A percentile compares a stretch with the other conserved stretches of the same genome.
Conservation (phyloP, 345 rosid genomes). For the Ceriops decandra region DNA sequence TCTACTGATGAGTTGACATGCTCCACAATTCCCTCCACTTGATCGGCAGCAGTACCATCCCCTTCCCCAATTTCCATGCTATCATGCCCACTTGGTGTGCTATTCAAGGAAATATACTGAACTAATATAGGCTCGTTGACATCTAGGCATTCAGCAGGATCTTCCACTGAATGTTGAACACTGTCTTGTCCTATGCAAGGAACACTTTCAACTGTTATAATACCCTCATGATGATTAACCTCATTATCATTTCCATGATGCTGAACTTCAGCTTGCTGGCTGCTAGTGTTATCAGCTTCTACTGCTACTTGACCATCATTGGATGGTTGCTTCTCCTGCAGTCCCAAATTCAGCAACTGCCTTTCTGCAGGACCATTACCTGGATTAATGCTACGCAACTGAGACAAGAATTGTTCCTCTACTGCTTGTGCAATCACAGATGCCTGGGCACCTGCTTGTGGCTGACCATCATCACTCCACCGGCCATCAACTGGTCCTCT, state of each 20-base stretch:
- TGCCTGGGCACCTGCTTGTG: slow-evolving; percentile 75
- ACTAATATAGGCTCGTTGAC: slow-evolving; percentile 39
- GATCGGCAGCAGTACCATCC: slow-evolving; percentile 40
- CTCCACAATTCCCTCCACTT: slow-evolving; percentile 37
- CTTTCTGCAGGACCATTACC: slow-evolving; percentile 45
- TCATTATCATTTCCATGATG: slow-evolving; percentile 43
- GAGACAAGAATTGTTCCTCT: slow-evolving; percentile 79
- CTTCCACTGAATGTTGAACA: slow-evolving; percentile 28
- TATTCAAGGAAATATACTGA: slow-evolving; percentile 51
- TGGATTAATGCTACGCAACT: slow-evolving; percentile 48
- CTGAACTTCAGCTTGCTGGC: slow-evolving; percentile 51
- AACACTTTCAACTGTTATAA: slow-evolving; percentile 37
- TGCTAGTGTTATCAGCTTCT: slow-evolving; percentile 42
- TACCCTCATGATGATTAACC: slow-evolving; percentile 33
- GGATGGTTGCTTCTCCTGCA: slow-evolving; percentile 54
- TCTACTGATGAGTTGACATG: slow-evolving; percentile 43
- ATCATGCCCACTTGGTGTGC: slow-evolving; percentile 50
- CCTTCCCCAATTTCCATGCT: slow-evolving; percentile 74
- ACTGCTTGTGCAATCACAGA: slow-evolving; percentile 81
- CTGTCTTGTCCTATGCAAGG: slow-evolving; percentile 32
- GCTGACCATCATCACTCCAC: slow-evolving; percentile 97
- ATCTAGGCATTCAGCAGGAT: slow-evolving; percentile 29
- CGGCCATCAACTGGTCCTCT: slow-evolving; percentile 84
- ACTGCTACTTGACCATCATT: slow-evolving; percentile 41
- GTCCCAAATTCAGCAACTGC: slow-evolving; percentile 55